Percentiles rank a stretch among this genome's conserved stretches.
These are phyloP conservation scores for Chlamydomonas incerta DNA, from an alignment of 139 green algal genomes.

Conservation along the genomic window DNA sequence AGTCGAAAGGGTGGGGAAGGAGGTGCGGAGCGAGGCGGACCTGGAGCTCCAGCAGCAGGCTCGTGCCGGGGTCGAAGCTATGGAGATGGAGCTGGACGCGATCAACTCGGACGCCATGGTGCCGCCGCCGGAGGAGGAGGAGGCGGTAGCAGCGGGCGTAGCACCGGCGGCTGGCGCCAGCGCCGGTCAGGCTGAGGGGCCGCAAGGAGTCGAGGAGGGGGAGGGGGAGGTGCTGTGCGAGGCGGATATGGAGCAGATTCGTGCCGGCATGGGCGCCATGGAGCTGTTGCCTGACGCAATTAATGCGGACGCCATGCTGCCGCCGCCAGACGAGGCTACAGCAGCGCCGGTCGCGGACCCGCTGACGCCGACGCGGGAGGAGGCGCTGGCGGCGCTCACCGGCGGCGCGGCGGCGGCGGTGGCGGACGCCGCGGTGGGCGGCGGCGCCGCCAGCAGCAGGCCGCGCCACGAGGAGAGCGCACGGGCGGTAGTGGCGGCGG, in stretches of 20 bases:
- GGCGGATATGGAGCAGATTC: not conserved
- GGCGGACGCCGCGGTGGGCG: too few relatives aligned
- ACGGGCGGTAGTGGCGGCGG: too few relatives aligned
- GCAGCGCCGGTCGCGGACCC: too few relatives aligned
- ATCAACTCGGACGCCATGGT: not conserved
- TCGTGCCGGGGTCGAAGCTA: not conserved
- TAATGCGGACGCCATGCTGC: not conserved
- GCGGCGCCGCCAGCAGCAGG: too few relatives aligned
- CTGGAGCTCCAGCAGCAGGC: not conserved
- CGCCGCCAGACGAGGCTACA: not conserved
- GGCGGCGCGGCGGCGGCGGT: too few relatives aligned
- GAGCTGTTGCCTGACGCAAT: not conserved
- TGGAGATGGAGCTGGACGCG: not conserved
- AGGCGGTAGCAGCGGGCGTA: not conserved
- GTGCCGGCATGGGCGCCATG: not conserved
- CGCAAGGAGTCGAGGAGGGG: not conserved
- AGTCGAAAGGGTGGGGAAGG: not conserved
- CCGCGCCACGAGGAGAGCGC: too few relatives aligned
- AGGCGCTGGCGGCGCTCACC: too few relatives aligned
- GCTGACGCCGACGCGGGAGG: too few relatives aligned
- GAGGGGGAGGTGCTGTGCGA: not conserved
- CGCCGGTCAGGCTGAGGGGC: not conserved
- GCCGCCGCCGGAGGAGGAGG: not conserved
- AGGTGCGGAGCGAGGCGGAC: not conserved
- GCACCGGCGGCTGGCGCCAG: too few relatives aligned